Conservation (phyloP, 1,284 basidiomycete species). For the Wolfiporia cocos region DNA sequence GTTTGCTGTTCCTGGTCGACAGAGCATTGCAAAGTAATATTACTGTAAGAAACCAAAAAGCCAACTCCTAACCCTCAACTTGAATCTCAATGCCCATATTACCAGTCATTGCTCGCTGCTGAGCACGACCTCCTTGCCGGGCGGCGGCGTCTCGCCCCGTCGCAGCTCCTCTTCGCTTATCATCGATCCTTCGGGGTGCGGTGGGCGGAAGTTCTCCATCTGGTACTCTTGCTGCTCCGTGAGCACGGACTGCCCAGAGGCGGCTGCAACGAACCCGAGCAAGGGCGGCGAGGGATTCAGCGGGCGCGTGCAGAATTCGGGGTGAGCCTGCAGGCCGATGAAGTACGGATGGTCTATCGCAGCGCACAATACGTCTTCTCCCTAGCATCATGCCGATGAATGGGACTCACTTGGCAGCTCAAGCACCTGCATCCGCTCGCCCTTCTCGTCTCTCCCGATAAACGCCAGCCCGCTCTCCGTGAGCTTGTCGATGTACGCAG, state of each 20-base stretch:
- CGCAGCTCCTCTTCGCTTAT: slow-evolving; percentile 38
- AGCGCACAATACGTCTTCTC: no score
- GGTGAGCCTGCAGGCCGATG: slow-evolving; percentile 93
- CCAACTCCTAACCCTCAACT: no score
- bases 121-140: slow-evolving; percentile 22
- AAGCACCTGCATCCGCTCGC: slow-evolving; percentile 96
- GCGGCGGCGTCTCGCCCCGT: slow-evolving; percentile 19
- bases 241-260: slow-evolving; percentile 60
- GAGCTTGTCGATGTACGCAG: slow-evolving; percentile 74
- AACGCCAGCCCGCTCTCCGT: slow-evolving; percentile 74
- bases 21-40: no score
- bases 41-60: no score
- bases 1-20: no score
- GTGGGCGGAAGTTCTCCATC: slow-evolving; percentile 39
- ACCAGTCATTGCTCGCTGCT: no score
- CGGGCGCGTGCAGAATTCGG: slow-evolving; percentile 98
- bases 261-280: slow-evolving; percentile 92
- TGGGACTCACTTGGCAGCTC: slow-evolving; percentile 80
- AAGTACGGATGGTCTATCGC: slow-evolving; percentile 90
- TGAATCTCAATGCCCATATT: no score
- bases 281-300: slow-evolving; percentile 97
- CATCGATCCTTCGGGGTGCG: slow-evolving; percentile 47
- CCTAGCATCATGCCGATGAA: no score
- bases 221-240: slow-evolving; percentile 75
- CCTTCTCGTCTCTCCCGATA: slow-evolving; percentile 90